Evolutionary conservation across 805 yeast genomes (phyloP), one percentile per base, ranked within the genome.

Genomic region (Metschnikowia lunata): DNA sequence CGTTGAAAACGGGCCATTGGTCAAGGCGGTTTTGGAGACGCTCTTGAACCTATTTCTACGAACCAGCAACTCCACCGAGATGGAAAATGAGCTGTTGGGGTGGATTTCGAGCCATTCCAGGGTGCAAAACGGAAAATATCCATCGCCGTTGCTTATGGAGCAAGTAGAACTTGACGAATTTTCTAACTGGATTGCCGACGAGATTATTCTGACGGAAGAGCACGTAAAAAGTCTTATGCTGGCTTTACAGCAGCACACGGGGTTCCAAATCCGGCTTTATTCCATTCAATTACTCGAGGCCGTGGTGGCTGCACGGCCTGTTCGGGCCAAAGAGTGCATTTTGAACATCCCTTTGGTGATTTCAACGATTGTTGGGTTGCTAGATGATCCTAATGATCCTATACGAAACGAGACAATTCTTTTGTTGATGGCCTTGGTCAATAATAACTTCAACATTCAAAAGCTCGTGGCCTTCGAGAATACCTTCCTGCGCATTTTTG

Each of bases 151-250:
- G 14, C 67, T 80, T 26, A 65, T 77, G 62, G 80, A 75, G 39
- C 76, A 77, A 35, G 75, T 74, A 3, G 64, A 70, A 5, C 78
- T 80, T 10, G 98, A 90, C 60, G 95, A 88, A 57, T 86, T 93
- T 52, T 86, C 97, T 0, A 66, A 90, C 44, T 90, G 97, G 96
- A 86, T 93, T 29, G 88, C 98, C 0, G 99, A 93, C 64, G 97
- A 88, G 57, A 70, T 93, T 55, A 85, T 90, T 1, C 90, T 86
- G 47, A 64, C 62, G 39, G 63, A 56, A 13, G 63, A 57, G 26
- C 50, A 61, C 14, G 47, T 71, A 33, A 45, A 50, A 14, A 50
- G 60, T 32, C 48, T 71, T 31, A 49, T 71, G 34, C 62, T 64
- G 18, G 79, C 82, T 26, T 60, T 83, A 8, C 69, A 75, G 26